phyloP scores from a whole-genome alignment of 129 eudicot genomes.

The Calendula officinalis region DNA sequence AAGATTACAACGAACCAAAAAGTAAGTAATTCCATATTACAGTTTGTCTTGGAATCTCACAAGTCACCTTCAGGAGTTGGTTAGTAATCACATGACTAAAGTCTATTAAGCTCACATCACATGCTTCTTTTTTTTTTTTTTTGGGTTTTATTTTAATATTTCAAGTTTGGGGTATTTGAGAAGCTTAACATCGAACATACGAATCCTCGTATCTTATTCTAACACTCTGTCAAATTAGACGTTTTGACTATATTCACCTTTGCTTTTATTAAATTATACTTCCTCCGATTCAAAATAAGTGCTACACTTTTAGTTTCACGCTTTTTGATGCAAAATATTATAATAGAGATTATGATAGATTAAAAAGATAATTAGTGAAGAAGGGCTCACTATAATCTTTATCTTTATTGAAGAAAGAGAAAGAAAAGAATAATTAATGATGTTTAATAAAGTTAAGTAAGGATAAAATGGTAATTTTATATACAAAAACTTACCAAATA shows the following conservation, averaged over 20 bases:
- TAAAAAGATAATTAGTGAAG: too few species aligned
- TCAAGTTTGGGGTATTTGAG: slow-evolving; percentile 14
- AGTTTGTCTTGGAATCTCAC: slow-evolving; percentile 30
- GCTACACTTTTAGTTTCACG: too few species aligned
- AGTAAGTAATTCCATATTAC: slow-evolving; percentile 16
- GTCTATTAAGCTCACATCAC: slow-evolving; percentile 15
- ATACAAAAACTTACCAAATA: too few species aligned
- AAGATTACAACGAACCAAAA: not conserved
- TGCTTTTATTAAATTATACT: too few species aligned
- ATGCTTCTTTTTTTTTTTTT: not conserved
- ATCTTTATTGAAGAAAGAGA: too few species aligned
- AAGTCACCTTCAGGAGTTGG: slow-evolving; percentile 25
- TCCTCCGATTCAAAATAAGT: too few species aligned
- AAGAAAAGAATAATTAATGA: too few species aligned
- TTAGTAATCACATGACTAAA: slow-evolving; percentile 34
- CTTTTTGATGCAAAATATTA: too few species aligned
- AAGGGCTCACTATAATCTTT: too few species aligned
- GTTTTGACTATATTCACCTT: not conserved
- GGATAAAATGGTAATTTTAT: too few species aligned
- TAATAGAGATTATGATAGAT: too few species aligned
- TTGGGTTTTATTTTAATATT: slow-evolving; percentile 4
- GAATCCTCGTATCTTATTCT: slow-evolving; percentile 9
- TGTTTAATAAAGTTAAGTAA: too few species aligned
- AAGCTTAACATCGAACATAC: not conserved
- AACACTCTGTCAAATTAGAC: not conserved